Base-by-base conservation (phyloP, 225 moss, liverwort and hornwort species). In the Climacium dendroides region DNA sequence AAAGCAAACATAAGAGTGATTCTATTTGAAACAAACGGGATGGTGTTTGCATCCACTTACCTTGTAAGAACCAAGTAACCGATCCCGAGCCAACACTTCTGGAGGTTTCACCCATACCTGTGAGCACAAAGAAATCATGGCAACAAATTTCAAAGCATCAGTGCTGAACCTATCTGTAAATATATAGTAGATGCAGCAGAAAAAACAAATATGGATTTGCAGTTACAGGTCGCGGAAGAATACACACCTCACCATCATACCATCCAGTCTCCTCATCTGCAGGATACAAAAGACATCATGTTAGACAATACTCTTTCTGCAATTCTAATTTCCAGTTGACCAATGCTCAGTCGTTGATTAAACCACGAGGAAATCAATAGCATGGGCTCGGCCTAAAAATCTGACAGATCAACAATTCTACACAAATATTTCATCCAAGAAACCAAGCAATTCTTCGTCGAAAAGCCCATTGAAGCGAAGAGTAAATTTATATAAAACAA, bases 201-300 rank as follows among this genome's bases (percentile, higher is more conserved):
- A 48, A 86, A 67, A 54, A 26, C 26, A 86, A 32, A 54, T 8
- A 34, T 41, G 82, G 19, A 54, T 54, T 47, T 34, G 63, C 48
- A 76, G 29, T 62, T 63, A 64, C 30, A 63, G 23, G 41, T 59
- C 45, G 29, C 69, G 75, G 43, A 67, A 88, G 88, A 87, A 66
- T 80, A 85, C 95, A 19, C 92, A 97, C 97, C 97, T 98, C 93
- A 43, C 98, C 98, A 88, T 98, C 98, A 74, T 98, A 98, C 98
- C 98, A 98, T 88, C 98, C 98, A 61, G 95, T 96, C 93, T 98
- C 98, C 90, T 98, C 98, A 92, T 98, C 97, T 97, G 97, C 94
- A 92, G 69, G 80, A 85, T 37, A 74, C 87, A 89, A 79, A 85
- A 63, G 58, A 81, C n/a, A 78, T 73, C 74, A 72, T 81, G 59